A percentile compares a stretch with the other conserved stretches of the same genome.
phyloP scores from a whole-genome alignment of 2,329 filamentous ascomycete genomes.

The Colletotrichum euphorbiae region DNA sequence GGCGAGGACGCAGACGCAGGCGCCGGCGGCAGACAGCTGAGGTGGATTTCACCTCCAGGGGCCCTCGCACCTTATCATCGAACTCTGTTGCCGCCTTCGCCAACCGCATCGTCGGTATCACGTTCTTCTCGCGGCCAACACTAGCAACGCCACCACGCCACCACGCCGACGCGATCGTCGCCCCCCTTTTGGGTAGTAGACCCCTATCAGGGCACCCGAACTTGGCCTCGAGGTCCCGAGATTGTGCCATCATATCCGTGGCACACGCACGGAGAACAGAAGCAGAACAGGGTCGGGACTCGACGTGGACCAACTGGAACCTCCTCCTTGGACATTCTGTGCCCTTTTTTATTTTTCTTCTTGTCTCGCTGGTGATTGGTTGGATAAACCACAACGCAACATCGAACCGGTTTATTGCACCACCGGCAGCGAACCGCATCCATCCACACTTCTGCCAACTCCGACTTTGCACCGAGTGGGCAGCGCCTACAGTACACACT shows the following conservation, averaged over 20 bases:
- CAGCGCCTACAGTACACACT: conserved; percentile 6
- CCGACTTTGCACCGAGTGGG: conserved; percentile 1
- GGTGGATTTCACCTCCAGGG: conserved; percentile 25
- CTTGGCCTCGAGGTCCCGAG: conserved; percentile 5
- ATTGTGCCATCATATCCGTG: conserved; percentile 27
- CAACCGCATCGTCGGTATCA: conserved; percentile 37
- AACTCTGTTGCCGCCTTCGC: conserved; percentile 28
- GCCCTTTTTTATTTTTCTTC: background rate
- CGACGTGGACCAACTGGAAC: conserved; percentile 33
- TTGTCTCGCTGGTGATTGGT: no score
- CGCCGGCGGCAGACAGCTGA: conserved; percentile 30
- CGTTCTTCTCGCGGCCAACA: conserved; percentile 24
- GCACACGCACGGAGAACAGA: background rate
- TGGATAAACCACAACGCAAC: conserved; percentile 33
- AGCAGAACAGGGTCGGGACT: conserved; percentile 22
- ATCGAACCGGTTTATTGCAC: conserved; percentile 36
- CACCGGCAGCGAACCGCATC: conserved; percentile 34
- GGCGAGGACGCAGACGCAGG: conserved; percentile 1
- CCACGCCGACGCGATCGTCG: conserved; percentile 29
- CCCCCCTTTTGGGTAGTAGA: conserved; percentile 23
- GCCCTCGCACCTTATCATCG: conserved; percentile 28
- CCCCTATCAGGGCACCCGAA: conserved; percentile 17
- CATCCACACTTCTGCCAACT: conserved; percentile 21
- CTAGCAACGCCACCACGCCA: conserved; percentile 36
- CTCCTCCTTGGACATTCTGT: conserved; percentile 12